Base-by-base conservation (phyloP, 164 flowering plant species). In the Warburgia ugandensis region DNA sequence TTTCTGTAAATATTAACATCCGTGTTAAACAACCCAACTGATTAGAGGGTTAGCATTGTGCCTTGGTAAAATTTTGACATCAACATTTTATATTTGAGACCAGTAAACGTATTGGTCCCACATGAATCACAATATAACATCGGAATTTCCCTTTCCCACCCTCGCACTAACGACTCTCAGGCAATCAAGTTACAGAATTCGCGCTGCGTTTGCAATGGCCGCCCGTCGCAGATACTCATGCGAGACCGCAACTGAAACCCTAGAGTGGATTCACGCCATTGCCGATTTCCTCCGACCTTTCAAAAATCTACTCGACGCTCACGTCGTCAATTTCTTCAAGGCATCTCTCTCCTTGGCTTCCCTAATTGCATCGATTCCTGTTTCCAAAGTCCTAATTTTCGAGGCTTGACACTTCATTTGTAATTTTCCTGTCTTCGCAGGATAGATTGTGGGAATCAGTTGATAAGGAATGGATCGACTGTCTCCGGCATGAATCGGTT, bases 321-420 rank as follows among this genome's bases (percentile, higher is more conserved):
- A 77, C 47, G 84, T 84, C 53, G 85, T 84, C 70, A 78, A 84
- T 68, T 86, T 84, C 84, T 82, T 80, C 79, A 78, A 65, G 77
- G 92, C 77, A 4, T 14, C 8, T 25, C 3, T 10, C 2, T 17
- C 21, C 17, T 16, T n/a, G n/a, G n/a, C n/a, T n/a, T n/a, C n/a
- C n/a, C n/a, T n/a, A n/a, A n/a, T n/a, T n/a, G n/a, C 21, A 17
- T 6, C 41, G 9, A 13, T 31, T 30, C 28, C 21, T 4, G 20
- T 43, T 23, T 33, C 25, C 23, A 21, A 6, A 6, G 13, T 12
- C 0, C 28, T 27, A n/a, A 14, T 38, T 6, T 12, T 38, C 12
- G 10, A 16, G 31, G n/a, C 20, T 16, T 33, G 13, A 22, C 12
- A 16, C 13, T 11, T 1, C 14, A n/a, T n/a, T n/a, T n/a, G n/a